These are phyloP conservation scores for Botrytis squamosa DNA, from an alignment of 2,329 filamentous ascomycete species.

Conservation along the genomic window DNA sequence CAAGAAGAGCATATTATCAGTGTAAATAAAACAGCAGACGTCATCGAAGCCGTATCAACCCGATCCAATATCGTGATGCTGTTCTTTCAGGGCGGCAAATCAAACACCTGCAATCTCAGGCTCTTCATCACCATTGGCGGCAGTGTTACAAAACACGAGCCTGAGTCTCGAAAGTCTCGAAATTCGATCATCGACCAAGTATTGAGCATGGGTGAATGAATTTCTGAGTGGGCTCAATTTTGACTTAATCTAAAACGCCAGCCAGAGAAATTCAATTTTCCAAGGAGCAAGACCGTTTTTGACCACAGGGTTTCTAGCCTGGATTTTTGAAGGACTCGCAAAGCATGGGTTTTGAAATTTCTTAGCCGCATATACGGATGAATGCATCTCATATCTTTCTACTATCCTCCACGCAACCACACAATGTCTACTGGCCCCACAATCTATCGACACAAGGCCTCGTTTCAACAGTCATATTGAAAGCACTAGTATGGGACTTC, in stretches of 20 bases:
- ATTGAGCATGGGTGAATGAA: background rate
- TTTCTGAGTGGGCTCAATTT: background rate
- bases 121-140: background rate
- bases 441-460: background rate
- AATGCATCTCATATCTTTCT: conserved; percentile 4
- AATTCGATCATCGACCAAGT: background rate
- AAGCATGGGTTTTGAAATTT: background rate
- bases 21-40: background rate
- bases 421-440: background rate
- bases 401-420: background rate
- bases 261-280: background rate
- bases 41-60: background rate
- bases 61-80: background rate
- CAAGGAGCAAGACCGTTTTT: background rate
- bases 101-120: background rate
- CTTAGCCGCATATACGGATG: background rate
- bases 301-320: background rate
- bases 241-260: background rate
- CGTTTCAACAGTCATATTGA: background rate
- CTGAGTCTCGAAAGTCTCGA: background rate
- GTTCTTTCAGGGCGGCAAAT: background rate
- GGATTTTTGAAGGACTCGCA: background rate
- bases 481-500: background rate
- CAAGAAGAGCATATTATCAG: background rate
- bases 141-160: background rate